These are phyloP conservation scores for Pholiota microspora DNA, from an alignment of 768 basidiomycete genomes.

Conservation along the genomic window DNA sequence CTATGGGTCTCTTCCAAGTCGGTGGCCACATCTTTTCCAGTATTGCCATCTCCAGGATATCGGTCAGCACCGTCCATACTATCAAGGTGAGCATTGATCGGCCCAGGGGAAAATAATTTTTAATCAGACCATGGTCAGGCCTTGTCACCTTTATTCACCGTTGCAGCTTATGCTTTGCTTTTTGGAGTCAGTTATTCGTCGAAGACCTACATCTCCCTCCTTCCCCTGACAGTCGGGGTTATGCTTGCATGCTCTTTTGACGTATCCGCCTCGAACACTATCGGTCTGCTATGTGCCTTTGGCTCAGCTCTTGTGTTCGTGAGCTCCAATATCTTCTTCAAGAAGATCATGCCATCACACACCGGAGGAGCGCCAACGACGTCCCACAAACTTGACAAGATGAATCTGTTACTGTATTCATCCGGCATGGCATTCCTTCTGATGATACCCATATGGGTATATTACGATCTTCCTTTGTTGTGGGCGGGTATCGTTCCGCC, in stretches of 20 bases:
- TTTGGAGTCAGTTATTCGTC: slow-evolving; percentile 93
- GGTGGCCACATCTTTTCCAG: slow-evolving; percentile 98
- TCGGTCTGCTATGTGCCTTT: slow-evolving; percentile 93
- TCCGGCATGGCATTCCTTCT: slow-evolving; percentile 90
- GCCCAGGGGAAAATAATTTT: background rate
- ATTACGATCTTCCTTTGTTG: slow-evolving; percentile 77
- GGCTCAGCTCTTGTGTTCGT: slow-evolving; percentile 97
- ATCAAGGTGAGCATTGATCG: slow-evolving; percentile 77
- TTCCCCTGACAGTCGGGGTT: slow-evolving; percentile 95
- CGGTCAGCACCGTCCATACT: slow-evolving; percentile 97
- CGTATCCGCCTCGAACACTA: slow-evolving; percentile 78
- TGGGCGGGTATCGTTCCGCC: slow-evolving; percentile 46
- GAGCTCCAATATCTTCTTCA: slow-evolving; percentile 98
- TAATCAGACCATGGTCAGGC: slow-evolving; percentile 51
- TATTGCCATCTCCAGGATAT: slow-evolving; percentile 94
- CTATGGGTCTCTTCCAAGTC: slow-evolving; percentile 98
- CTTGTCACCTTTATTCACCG: slow-evolving; percentile 94
- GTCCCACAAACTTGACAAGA: slow-evolving; percentile 89
- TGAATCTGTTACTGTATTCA: slow-evolving; percentile 94
- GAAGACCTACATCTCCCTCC: slow-evolving; percentile 87
- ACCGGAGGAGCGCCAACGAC: slow-evolving; percentile 35
- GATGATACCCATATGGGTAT: slow-evolving; percentile 96
- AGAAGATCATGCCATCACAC: slow-evolving; percentile 89
- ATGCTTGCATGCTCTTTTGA: slow-evolving; percentile 98
- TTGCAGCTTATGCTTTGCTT: slow-evolving; percentile 89